Percentiles rank a stretch among this genome's conserved stretches.
phyloP scores from a whole-genome alignment of 2,329 filamentous ascomycete species.

The Fusarium zealandicum region DNA sequence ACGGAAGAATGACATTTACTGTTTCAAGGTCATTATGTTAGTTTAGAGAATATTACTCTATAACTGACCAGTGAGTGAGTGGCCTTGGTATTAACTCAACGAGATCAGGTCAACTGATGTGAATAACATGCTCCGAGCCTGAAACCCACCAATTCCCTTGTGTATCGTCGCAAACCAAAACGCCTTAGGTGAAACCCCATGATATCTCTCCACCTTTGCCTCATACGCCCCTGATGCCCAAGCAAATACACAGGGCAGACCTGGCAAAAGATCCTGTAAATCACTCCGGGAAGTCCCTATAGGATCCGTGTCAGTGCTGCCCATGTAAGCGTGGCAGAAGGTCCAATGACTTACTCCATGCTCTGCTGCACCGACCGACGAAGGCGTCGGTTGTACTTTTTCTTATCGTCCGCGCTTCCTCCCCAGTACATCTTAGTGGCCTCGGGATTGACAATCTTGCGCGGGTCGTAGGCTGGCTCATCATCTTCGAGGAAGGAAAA shows the following conservation, averaged over 20 bases:
- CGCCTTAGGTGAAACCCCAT: slow-evolving; percentile 30
- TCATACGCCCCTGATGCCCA: slow-evolving; percentile 27
- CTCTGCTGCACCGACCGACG: slow-evolving; percentile 78
- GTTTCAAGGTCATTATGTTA: too few species aligned
- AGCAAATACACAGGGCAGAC: slow-evolving; percentile 6
- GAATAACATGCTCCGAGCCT: slow-evolving; percentile 5
- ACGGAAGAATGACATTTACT: too few species aligned
- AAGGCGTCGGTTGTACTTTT: slow-evolving; percentile 82
- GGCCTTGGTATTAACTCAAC: not conserved
- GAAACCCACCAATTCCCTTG: slow-evolving; percentile 6
- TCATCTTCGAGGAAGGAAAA: slow-evolving; percentile 87
- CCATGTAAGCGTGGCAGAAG: not conserved
- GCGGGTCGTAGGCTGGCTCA: slow-evolving; percentile 85
- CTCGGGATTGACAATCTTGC: slow-evolving; percentile 85
- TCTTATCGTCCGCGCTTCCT: slow-evolving; percentile 72
- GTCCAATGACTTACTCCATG: slow-evolving; percentile 59
- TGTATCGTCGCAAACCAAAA: slow-evolving; percentile 24
- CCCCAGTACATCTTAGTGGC: slow-evolving; percentile 91
- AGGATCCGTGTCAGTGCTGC: slow-evolving; percentile 7
- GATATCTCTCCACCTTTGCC: slow-evolving; percentile 19
- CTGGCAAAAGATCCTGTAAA: not conserved
- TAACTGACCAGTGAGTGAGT: too few species aligned
- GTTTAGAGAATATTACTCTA: too few species aligned
- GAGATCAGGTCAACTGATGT: not conserved
- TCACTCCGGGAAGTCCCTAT: slow-evolving; percentile 47